phyloP scores from a whole-genome alignment of 2,329 filamentous ascomycete species.

The Rhynchosporium secalis region DNA sequence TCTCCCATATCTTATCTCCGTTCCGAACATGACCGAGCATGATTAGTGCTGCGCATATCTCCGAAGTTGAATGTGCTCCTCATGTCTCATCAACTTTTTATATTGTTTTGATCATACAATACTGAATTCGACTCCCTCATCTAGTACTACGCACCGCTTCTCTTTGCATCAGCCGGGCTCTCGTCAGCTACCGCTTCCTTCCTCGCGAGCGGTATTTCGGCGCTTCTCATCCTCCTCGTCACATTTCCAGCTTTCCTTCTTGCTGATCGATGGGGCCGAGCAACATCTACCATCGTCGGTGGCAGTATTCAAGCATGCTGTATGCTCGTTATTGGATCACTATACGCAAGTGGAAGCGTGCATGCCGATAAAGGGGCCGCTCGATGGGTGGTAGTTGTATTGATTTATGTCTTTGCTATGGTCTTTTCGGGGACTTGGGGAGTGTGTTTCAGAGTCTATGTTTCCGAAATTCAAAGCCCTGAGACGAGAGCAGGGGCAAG shows the following conservation, averaged over 20 bases:
- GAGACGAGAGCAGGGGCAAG: constrained; percentile 56
- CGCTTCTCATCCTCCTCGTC: constrained; percentile 56
- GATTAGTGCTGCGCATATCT: too few species aligned
- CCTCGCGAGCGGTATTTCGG: constrained; percentile 61
- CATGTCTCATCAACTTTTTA: too few species aligned
- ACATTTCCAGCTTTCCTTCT: constrained; percentile 57
- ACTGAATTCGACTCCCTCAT: too few species aligned
- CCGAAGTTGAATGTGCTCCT: too few species aligned
- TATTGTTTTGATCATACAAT: too few species aligned
- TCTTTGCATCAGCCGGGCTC: constrained; percentile 61
- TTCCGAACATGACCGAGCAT: too few species aligned
- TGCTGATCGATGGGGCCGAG: constrained; percentile 58
- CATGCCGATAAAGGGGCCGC: constrained; percentile 43
- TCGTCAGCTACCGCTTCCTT: constrained; percentile 55
- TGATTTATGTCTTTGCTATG: constrained; percentile 51
- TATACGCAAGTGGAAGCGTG: constrained; percentile 52
- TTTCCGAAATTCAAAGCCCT: constrained; percentile 57
- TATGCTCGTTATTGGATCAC: constrained; percentile 55
- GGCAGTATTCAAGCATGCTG: constrained; percentile 50
- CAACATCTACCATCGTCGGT: constrained; percentile 53
- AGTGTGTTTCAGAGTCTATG: constrained; percentile 56
- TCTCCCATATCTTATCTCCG: too few species aligned
- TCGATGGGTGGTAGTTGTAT: constrained; percentile 52
- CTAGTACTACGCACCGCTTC: constrained; percentile 57
- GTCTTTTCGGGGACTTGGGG: constrained; percentile 53